phyloP scores from a whole-genome alignment of 148 eudicot species.

The Linanthus parryae region DNA sequence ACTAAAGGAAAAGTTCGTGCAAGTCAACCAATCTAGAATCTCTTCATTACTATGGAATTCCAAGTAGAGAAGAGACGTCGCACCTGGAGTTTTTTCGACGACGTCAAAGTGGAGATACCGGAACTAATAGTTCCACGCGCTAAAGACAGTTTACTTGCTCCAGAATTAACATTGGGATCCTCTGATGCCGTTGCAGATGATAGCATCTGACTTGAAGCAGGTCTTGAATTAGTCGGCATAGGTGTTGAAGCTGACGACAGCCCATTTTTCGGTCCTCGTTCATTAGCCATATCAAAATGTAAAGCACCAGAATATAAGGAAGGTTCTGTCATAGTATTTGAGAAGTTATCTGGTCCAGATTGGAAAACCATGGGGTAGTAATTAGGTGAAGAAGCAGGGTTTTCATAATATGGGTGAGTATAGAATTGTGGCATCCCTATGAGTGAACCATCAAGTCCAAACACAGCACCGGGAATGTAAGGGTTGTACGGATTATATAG shows the following conservation, averaged over 20 bases:
- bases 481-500: conserved; percentile 96
- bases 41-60: too few species aligned
- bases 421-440: conserved; percentile 66
- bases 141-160: conserved; percentile 42
- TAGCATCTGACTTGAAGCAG: conserved; percentile 36
- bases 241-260: conserved; percentile 38
- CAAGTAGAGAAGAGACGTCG: too few species aligned
- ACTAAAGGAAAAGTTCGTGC: too few species aligned
- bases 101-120: too few species aligned
- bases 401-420: conserved; percentile 61
- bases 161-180: conserved; percentile 32
- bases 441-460: conserved; percentile 72
- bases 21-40: too few species aligned
- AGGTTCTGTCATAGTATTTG: conserved; percentile 41
- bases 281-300: conserved; percentile 30
- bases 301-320: conserved; percentile 30
- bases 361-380: conserved; percentile 58
- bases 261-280: conserved; percentile 31
- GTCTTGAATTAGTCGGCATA: conserved; percentile 28
- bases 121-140: conserved; percentile 27
- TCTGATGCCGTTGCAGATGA: conserved; percentile 35
- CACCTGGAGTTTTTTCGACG: too few species aligned
- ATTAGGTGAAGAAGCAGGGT: conserved; percentile 39
- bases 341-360: conserved; percentile 39
- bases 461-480: conserved; percentile 90